Percentiles rank a stretch among this genome's conserved stretches.
These are phyloP conservation scores for Isatis lusitanica DNA, from an alignment of 441 rosid genomes.

Conservation along the genomic window DNA sequence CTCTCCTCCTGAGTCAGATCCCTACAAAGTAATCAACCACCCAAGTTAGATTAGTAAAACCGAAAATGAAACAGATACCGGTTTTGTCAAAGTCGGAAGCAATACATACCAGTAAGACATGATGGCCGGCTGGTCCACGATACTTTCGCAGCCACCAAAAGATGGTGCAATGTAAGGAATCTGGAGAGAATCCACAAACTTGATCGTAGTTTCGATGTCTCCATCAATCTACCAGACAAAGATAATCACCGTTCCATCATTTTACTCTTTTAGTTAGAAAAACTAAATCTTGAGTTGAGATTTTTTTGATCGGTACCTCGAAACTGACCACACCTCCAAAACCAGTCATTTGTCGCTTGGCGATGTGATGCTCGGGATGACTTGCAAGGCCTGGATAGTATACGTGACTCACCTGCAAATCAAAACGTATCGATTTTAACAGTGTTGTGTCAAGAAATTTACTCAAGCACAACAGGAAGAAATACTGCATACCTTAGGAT, in stretches of 20 bases:
- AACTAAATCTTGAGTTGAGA: not conserved
- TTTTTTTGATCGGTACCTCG: constrained; percentile 55
- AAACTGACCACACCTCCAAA: constrained; percentile 98
- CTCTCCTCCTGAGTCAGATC: constrained; percentile 77
- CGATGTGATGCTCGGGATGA: constrained; percentile 91
- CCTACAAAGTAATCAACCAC: constrained; percentile 41
- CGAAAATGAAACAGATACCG: not conserved
- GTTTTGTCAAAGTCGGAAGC: not conserved
- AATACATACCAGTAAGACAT: constrained; percentile 86
- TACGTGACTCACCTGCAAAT: constrained; percentile 73
- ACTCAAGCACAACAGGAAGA: not conserved
- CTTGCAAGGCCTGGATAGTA: constrained; percentile 89
- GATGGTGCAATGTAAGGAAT: constrained; percentile 98
- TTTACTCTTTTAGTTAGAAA: not conserved
- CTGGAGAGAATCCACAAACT: constrained; percentile 81
- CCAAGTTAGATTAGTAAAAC: not conserved
- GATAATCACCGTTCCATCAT: not conserved
- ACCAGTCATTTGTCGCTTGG: constrained; percentile 95
- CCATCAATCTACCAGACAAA: constrained; percentile 64
- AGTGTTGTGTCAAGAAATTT: not conserved
- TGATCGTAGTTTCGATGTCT: constrained; percentile 63
- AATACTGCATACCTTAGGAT: constrained; percentile 70
- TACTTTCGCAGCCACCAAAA: constrained; percentile 96
- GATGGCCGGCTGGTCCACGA: constrained; percentile 94
- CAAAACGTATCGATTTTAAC: not conserved